phyloP scores from a whole-genome alignment of 2,329 filamentous ascomycete species.

The Chrysoporthe austroafricana region DNA sequence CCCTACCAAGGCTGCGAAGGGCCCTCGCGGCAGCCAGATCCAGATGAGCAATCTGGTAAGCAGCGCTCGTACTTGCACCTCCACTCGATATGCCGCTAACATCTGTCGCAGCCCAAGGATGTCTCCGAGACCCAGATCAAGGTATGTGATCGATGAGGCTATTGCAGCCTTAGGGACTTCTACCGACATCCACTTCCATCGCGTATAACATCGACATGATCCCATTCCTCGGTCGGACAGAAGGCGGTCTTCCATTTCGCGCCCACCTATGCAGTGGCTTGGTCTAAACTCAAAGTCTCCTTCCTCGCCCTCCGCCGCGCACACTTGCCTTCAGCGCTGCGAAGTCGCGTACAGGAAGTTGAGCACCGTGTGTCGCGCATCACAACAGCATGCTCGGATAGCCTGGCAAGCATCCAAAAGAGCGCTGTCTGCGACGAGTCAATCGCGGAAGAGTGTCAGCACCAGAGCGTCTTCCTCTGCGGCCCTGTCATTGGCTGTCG shows the following conservation, averaged over 20 bases:
- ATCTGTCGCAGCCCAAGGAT: conserved; percentile 75
- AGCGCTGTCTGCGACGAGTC: conserved; percentile 31
- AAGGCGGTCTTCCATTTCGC: conserved; percentile 29
- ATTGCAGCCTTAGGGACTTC: conserved; percentile 67
- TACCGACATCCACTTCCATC: conserved; percentile 60
- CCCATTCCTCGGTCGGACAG: conserved; percentile 33
- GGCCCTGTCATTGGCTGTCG: conserved; percentile 33
- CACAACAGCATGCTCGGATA: conserved; percentile 44
- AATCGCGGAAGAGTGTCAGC: conserved; percentile 33
- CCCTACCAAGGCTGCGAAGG: conserved; percentile 65
- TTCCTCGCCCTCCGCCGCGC: conserved; percentile 41
- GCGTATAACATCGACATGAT: conserved; percentile 35
- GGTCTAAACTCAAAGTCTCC: conserved; percentile 41
- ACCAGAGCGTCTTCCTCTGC: conserved; percentile 27
- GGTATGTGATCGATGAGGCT: conserved; percentile 97
- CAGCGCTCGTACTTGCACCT: conserved; percentile 29
- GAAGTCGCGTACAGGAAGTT: conserved; percentile 49
- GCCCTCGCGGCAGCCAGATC: conserved; percentile 85
- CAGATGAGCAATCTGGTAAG: conserved; percentile 98
- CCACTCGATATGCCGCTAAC: conserved; percentile 49
- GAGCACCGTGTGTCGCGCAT: conserved; percentile 60
- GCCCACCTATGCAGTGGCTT: conserved; percentile 25
- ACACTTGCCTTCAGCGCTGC: conserved; percentile 14
- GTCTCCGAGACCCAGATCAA: conserved; percentile 97
- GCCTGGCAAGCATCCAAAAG: conserved; percentile 58